Percentiles rank a stretch among this genome's conserved stretches.
Evolutionary conservation across 768 basidiomycete species (phyloP).

Genomic region (Amanita brunnescens): DNA sequence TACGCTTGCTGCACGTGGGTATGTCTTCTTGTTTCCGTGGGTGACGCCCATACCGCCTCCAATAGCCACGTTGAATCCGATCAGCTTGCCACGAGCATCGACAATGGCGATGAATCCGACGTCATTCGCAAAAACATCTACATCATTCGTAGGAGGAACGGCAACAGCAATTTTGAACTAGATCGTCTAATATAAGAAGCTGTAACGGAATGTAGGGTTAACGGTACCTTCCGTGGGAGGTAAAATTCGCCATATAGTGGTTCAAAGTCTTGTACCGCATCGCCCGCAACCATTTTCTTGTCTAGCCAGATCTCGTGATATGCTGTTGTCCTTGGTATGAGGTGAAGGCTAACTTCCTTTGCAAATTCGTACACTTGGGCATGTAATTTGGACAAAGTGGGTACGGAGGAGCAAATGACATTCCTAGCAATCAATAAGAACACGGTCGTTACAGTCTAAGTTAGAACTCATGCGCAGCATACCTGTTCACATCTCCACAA

Average conservation of each 20-base stretch:
- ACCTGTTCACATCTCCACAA: constrained; percentile 97
- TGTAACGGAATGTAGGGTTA: background rate
- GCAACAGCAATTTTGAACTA: constrained; percentile 98
- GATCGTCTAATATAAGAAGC: constrained; percentile 5
- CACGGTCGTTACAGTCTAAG: background rate
- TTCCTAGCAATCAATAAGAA: constrained; percentile 43
- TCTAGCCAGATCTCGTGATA: constrained; percentile 93
- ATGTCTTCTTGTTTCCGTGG: constrained; percentile 98
- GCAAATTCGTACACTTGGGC: constrained; percentile 76
- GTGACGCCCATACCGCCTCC: constrained; percentile 99
- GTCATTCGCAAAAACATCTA: constrained; percentile 94
- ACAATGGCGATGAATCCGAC: constrained; percentile 95
- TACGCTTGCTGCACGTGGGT: constrained; percentile 80
- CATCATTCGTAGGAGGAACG: constrained; percentile 93
- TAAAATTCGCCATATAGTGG: constrained; percentile 98
- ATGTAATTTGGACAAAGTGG: constrained; percentile 83
- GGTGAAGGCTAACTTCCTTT: constrained; percentile 72
- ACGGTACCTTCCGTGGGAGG: constrained; percentile 83
- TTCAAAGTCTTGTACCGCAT: constrained; percentile 89
- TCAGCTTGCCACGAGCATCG: constrained; percentile 61
- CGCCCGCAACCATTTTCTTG: constrained; percentile 92
- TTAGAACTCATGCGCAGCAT: constrained; percentile 11
- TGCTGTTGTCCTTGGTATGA: constrained; percentile 67
- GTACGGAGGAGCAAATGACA: constrained; percentile 87
- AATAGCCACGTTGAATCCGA: constrained; percentile 88